Evolutionary conservation across 2,329 filamentous ascomycete genomes (phyloP).

Genomic region (Metarhizium sp.): DNA sequence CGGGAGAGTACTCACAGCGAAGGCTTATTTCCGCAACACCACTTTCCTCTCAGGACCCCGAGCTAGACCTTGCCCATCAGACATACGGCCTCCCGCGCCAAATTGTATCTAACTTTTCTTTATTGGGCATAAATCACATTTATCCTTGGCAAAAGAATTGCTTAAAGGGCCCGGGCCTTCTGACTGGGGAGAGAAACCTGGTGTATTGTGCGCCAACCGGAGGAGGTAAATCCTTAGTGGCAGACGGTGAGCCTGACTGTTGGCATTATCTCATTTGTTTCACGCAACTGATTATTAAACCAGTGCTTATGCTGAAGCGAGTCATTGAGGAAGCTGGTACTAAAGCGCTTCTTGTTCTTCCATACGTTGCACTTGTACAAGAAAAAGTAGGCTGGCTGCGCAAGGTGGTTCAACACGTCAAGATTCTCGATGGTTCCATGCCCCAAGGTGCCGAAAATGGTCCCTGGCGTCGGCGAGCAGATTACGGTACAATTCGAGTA

Average conservation of each 20-base stretch:
- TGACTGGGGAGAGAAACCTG: conserved; percentile 57
- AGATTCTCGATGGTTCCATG: conserved; percentile 14
- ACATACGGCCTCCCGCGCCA: conserved; percentile 51
- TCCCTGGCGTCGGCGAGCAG: conserved; percentile 44
- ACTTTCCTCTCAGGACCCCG: conserved; percentile 38
- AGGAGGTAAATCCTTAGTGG: conserved; percentile 68
- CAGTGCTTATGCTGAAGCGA: conserved; percentile 62
- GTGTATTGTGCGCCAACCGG: conserved; percentile 76
- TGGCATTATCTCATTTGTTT: not conserved
- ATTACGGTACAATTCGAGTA: conserved; percentile 52
- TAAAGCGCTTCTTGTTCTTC: conserved; percentile 64
- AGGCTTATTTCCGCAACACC: conserved; percentile 43
- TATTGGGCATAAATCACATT: conserved; percentile 60
- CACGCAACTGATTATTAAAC: conserved; percentile 2
- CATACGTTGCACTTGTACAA: conserved; percentile 71
- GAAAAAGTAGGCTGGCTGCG: conserved; percentile 71
- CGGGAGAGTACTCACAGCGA: conserved; percentile 50
- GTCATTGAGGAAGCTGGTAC: conserved; percentile 53
- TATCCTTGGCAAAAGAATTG: conserved; percentile 76
- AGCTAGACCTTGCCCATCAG: conserved; percentile 52
- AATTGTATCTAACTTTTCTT: conserved; percentile 55
- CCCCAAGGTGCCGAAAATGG: conserved; percentile 25
- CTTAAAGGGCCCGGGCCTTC: conserved; percentile 55
- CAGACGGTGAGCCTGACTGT: conserved; percentile 36
- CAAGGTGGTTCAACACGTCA: conserved; percentile 48